Evolutionary conservation across 768 basidiomycete genomes (phyloP), one percentile per base, ranked within the genome.

Genomic region (Boletus rex-veris): DNA sequence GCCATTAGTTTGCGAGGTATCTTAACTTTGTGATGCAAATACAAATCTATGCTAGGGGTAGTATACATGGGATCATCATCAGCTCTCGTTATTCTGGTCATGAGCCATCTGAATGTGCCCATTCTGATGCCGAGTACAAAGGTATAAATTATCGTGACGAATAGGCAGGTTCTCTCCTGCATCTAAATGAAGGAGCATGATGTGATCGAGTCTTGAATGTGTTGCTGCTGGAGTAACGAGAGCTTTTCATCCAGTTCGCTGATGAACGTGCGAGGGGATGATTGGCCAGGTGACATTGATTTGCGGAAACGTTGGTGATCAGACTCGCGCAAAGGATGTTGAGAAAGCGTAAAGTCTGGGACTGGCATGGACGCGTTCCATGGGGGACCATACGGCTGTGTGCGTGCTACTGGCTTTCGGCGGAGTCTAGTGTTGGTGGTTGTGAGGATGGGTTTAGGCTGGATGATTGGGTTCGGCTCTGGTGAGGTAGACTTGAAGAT

Each of bases 371-470:
- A 52, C 16, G 61, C 66, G 54, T 71, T 75, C 60, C 71, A 74
- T 5, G 73, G 73, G 35, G 71, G 65, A 11, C 70, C 68, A 24
- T 74, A 74, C 5, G 73, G 73, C 16, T 74, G 72, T 11, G 74
- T 74, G 16, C 73, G 73, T 35, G 63, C 52, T 5, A 61, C 61
- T 4, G 67, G 63, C 40, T 64, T 71, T 47, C 57, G 53, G 16
- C 63, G 58, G 31, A 63, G 58, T 36, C 51, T 64, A 9, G 60
- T 44, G 5, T 45, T 53, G 50, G 59, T 42, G 26, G 55, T 33
- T 30, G 68, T 59, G 19, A 59, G 12, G 40, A 48, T 19, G 6
- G 58, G 39, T 11, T 58, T 57, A 8, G 61, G 42, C 16, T 38
- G 52, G 33, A 44, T 14, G 5, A 30, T 36, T 0, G 48, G 49